Percentiles rank a stretch among this genome's conserved stretches.
Conservation (phyloP, 2,329 filamentous ascomycete genomes). For the Plenodomus lindquistii region DNA sequence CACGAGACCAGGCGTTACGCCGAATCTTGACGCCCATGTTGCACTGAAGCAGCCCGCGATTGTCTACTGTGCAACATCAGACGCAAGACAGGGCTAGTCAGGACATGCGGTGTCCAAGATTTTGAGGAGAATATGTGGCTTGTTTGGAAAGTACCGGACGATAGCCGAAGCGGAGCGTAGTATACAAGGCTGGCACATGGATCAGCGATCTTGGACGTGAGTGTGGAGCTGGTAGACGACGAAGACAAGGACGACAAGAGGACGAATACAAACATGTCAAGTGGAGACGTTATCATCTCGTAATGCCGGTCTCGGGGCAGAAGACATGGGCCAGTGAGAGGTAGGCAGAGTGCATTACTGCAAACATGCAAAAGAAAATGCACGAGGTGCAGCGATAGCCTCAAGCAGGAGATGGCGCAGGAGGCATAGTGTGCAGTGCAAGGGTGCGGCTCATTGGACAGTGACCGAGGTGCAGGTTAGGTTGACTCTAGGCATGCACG, state of each 20-base stretch:
- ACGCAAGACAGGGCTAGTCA: constrained; percentile 2
- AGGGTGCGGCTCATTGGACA: constrained; percentile 27
- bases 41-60: constrained; percentile 18
- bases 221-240: too few relatives aligned
- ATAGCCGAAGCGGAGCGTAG: too few relatives aligned
- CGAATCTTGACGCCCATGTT: constrained; percentile 2
- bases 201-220: too few relatives aligned
- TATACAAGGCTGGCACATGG: too few relatives aligned
- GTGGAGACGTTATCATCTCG: constrained; percentile 9
- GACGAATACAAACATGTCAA: not conserved
- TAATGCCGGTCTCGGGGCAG: constrained; percentile 11
- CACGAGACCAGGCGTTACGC: constrained; percentile 13
- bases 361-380: constrained; percentile 16
- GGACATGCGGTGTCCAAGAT: constrained; percentile 8
- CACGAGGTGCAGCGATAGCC: constrained; percentile 18
- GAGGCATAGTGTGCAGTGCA: constrained; percentile 21
- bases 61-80: constrained; percentile 21
- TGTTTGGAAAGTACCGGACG: not conserved
- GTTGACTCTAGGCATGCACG: constrained; percentile 27
- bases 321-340: constrained; percentile 3
- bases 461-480: not conserved
- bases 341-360: constrained; percentile 11
- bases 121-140: too few relatives aligned
- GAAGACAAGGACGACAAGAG: not conserved
- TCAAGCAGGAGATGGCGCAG: constrained; percentile 25